phyloP scores from a whole-genome alignment of 75 land plant genomes.

The Selaginella moellendorffii region DNA sequence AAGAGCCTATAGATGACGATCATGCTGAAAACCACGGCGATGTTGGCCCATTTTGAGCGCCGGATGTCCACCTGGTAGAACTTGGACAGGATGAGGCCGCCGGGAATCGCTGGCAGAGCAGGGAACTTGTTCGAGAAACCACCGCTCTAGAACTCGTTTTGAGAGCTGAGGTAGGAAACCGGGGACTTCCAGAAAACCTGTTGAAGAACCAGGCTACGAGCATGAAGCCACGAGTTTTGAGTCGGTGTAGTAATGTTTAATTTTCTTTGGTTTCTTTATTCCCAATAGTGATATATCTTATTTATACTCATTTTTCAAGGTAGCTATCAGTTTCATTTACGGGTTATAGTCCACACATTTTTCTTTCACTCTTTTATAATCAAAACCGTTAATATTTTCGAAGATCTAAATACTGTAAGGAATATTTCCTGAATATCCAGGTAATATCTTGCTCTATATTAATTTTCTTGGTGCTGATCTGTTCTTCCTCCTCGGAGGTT shows the following conservation, averaged over 20 bases:
- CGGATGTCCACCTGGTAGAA: slow-evolving; percentile 50
- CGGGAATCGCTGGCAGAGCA: neutral
- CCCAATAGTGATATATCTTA: too few relatives aligned
- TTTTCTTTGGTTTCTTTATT: too few relatives aligned
- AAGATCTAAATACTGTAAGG: neutral
- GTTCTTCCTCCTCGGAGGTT: neutral
- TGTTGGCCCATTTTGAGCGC: slow-evolving; percentile 15
- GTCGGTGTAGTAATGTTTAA: too few relatives aligned
- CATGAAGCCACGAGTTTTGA: too few relatives aligned
- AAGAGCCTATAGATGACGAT: slow-evolving; percentile 18
- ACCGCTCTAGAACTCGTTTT: neutral
- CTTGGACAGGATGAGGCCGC: neutral
- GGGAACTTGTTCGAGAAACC: neutral
- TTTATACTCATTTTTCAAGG: too few relatives aligned
- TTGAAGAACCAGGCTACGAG: slow-evolving; percentile 63
- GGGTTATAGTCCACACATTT: too few relatives aligned
- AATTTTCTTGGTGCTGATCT: neutral
- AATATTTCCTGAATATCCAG: slow-evolving; percentile 1
- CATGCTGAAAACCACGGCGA: slow-evolving; percentile 16
- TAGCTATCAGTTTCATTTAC: too few relatives aligned
- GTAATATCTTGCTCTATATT: neutral
- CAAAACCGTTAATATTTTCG: neutral
- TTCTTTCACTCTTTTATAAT: too few relatives aligned
- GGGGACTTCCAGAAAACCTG: slow-evolving; percentile 83
- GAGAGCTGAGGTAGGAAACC: slow-evolving; percentile 51